phyloP scores from a whole-genome alignment of 192 early-diverging fungal genomes.

The Podila horticola region DNA sequence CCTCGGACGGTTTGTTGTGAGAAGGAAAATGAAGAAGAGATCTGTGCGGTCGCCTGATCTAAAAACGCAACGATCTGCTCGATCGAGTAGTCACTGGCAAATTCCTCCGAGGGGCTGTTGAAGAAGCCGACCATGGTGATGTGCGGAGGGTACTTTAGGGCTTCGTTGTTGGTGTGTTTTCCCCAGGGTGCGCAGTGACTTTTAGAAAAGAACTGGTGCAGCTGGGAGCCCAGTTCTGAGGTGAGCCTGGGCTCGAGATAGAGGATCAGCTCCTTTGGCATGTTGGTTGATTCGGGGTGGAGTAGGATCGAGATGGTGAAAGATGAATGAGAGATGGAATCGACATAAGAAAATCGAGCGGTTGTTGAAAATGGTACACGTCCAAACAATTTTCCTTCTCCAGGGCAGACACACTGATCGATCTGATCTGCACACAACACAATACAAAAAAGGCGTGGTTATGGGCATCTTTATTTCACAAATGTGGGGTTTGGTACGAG shows the following conservation, averaged over 20 bases:
- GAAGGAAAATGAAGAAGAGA: not conserved
- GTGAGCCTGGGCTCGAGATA: slow-evolving; percentile 20
- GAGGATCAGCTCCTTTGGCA: slow-evolving; percentile 30
- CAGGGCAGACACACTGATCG: too few relatives aligned
- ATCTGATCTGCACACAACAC: too few relatives aligned
- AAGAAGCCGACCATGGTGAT: slow-evolving; percentile 50
- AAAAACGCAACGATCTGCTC: not conserved
- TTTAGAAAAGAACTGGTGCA: not conserved
- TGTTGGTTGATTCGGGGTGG: slow-evolving; percentile 1
- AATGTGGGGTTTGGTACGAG: too few relatives aligned
- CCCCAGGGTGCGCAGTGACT: not conserved
- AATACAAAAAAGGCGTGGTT: too few relatives aligned
- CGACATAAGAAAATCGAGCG: not conserved
- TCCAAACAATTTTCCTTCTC: too few relatives aligned
- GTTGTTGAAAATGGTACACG: too few relatives aligned
- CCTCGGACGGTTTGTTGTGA: slow-evolving; percentile 14
- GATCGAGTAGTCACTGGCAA: not conserved
- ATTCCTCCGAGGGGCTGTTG: not conserved
- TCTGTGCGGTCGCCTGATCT: not conserved
- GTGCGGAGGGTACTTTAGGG: slow-evolving; percentile 33
- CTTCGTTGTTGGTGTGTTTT: slow-evolving; percentile 17
- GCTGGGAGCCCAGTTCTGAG: slow-evolving; percentile 8
- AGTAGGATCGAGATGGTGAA: not conserved
- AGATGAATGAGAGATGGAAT: not conserved
- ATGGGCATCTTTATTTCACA: too few relatives aligned